Evolutionary conservation across 495 filamentous ascomycete species (phyloP).

Genomic region (Evernia prunastri): DNA sequence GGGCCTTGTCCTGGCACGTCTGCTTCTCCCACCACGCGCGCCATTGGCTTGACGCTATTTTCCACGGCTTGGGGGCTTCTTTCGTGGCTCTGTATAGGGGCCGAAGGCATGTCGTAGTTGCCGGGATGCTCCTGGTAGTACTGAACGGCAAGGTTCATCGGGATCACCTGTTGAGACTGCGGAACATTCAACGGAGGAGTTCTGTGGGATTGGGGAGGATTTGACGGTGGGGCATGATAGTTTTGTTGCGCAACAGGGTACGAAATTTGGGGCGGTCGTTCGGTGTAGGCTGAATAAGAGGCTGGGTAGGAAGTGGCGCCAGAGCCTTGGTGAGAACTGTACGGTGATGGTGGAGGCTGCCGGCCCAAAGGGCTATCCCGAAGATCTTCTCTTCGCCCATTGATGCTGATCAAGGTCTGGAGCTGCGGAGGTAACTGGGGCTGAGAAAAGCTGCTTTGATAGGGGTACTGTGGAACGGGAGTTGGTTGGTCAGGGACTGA

Average conservation of each 20-base stretch:
- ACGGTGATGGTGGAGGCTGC: constrained; percentile 6
- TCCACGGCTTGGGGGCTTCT: constrained; percentile 7
- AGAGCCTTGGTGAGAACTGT: constrained; percentile 2
- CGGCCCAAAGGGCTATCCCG: neutral
- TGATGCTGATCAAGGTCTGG: neutral
- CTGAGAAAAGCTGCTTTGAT: constrained; percentile 1
- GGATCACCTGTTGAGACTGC: constrained; percentile 9
- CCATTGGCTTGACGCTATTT: constrained; percentile 27
- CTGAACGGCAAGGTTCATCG: constrained; percentile 6
- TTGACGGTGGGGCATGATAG: neutral
- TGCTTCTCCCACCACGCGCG: constrained; percentile 44
- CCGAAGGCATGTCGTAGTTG: constrained; percentile 7
- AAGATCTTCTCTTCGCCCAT: constrained; percentile 3
- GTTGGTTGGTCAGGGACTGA: constrained; percentile 2
- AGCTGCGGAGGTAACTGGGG: neutral
- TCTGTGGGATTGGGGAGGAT: constrained; percentile 12
- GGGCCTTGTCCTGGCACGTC: constrained; percentile 67
- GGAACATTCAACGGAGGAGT: neutral
- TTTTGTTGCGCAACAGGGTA: constrained; percentile 9
- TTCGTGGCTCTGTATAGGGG: constrained; percentile 1
- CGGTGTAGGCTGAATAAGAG: neutral
- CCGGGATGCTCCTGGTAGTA: constrained; percentile 14
- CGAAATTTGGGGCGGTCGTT: neutral
- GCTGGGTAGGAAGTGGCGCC: neutral
- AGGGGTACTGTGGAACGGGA: neutral